A percentile compares a stretch with the other conserved stretches of the same genome.
phyloP scores from a whole-genome alignment of 768 basidiomycete genomes.

The Rhodotorula kratochvilovae region DNA sequence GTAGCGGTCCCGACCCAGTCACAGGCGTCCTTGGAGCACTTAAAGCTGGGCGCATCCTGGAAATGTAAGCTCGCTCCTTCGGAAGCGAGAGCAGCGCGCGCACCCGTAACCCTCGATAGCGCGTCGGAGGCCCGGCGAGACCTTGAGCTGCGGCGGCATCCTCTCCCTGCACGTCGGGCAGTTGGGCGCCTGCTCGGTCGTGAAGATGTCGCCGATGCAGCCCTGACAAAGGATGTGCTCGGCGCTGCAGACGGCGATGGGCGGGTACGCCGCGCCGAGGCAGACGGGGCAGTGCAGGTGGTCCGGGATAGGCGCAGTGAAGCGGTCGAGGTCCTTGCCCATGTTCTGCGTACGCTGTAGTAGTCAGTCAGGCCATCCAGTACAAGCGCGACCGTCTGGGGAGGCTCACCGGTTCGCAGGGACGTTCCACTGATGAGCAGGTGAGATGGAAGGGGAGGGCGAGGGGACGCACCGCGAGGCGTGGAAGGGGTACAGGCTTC shows the following conservation, averaged over 20 bases:
- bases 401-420: too few relatives aligned
- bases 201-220: not conserved
- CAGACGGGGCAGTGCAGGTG: not conserved
- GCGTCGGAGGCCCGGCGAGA: not conserved
- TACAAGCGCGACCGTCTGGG: too few relatives aligned
- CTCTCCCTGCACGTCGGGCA: too few relatives aligned
- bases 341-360: too few relatives aligned
- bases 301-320: not conserved
- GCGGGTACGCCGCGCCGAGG: not conserved
- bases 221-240: not conserved
- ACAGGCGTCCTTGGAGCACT: not conserved
- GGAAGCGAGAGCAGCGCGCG: not conserved
- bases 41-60: not conserved
- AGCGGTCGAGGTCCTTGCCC: not conserved
- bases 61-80: accelerated
- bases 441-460: too few relatives aligned
- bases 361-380: too few relatives aligned
- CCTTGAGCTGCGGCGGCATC: not conserved
- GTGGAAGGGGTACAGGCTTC: too few relatives aligned
- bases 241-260: not conserved
- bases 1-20: not conserved
- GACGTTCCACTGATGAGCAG: too few relatives aligned
- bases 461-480: too few relatives aligned
- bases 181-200: too few relatives aligned
- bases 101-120: not conserved